Base-by-base conservation (phyloP, 2,329 filamentous ascomycete genomes). In the Colletotrichum cordylinicola region DNA sequence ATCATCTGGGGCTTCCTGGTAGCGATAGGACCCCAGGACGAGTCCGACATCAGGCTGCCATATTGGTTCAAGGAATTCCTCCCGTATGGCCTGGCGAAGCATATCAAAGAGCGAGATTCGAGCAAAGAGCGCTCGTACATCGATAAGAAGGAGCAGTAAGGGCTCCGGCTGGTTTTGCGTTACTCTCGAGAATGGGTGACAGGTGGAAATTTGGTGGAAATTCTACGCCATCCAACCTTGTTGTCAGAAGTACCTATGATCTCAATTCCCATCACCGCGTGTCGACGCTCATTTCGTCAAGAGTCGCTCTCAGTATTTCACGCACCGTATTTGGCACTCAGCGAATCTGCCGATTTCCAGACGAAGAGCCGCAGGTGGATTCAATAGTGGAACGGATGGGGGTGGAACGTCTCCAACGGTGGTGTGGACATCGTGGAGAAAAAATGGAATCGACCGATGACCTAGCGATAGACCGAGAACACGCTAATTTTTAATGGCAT, bases 151-250 rank as follows among this genome's bases (percentile, higher is more conserved):
- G 6, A 18, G 29, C 29, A 21, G 12, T 61, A 18, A n/a, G 35
- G 58, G n/a, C 2, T 1, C 0, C 3, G 15, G 4, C 13, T 9
- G 21, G 1, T n/a, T n/a, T n/a, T 1, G 2, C 56, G 56, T 5
- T 29, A 58, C 52, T 58, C 43, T 52, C 6, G 7, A 21, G n/a
- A n/a, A 6, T 4, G 43, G n/a, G 43, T 48, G 6, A 21, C 6
- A 4, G 43, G 21, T 48, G 29, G 29, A 31, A 31, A 31, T 31
- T 8, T 5, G 29, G 35, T 37, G 39, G 18, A 48, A 48, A n/a
- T 48, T 48, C 39, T 6, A 48, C 43, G 18, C 39, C 18, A n/a
- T 21, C 43, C 10, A 35, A 7, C 2, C 43, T 9, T 43, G 0
- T 6, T n/a, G 18, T 10, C 39, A n/a, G 18, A n/a, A n/a, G 39